Conservation (phyloP, 768 basidiomycete species). For the Lepiota brunneoincarnata region DNA sequence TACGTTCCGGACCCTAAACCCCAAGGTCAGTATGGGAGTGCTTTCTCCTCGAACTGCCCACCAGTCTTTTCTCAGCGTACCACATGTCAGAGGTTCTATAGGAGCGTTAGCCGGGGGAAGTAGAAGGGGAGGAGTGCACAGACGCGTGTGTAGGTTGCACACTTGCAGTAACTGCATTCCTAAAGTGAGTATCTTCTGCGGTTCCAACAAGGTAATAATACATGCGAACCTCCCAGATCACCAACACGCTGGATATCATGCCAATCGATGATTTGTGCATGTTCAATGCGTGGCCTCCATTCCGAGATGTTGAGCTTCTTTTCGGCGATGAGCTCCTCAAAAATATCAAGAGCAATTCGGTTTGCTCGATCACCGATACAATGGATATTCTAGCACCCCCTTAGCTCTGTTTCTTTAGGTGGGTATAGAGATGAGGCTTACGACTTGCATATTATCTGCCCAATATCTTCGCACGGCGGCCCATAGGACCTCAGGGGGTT, state of each 20-base stretch:
- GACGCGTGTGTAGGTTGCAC: constrained; percentile 93
- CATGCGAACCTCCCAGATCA: constrained; percentile 62
- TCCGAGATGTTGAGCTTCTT: constrained; percentile 35
- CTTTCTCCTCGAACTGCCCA: constrained; percentile 22
- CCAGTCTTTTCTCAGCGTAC: constrained; percentile 84
- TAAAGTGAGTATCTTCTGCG: neutral
- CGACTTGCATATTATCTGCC: constrained; percentile 80
- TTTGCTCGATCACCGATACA: constrained; percentile 91
- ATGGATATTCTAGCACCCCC: constrained; percentile 72
- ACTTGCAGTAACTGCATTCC: constrained; percentile 76
- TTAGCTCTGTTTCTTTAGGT: neutral
- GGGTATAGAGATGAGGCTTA: constrained; percentile 31
- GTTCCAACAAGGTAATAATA: neutral
- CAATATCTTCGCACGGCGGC: constrained; percentile 61
- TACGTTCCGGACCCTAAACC: constrained; percentile 72
- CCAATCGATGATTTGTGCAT: constrained; percentile 82
- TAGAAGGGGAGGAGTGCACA: constrained; percentile 21
- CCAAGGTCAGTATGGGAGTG: neutral
- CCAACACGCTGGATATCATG: constrained; percentile 71
- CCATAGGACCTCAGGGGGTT: constrained; percentile 48
- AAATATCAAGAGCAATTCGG: constrained; percentile 77
- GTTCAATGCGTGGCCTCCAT: constrained; percentile 83
- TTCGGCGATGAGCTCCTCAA: constrained; percentile 56
- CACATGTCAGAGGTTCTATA: constrained; percentile 86
- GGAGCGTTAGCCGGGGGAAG: neutral